Evolutionary conservation across 306 rosid species (phyloP), one percentile per base, ranked within the genome.

Genomic region (Cotoneaster glaucophyllus): DNA sequence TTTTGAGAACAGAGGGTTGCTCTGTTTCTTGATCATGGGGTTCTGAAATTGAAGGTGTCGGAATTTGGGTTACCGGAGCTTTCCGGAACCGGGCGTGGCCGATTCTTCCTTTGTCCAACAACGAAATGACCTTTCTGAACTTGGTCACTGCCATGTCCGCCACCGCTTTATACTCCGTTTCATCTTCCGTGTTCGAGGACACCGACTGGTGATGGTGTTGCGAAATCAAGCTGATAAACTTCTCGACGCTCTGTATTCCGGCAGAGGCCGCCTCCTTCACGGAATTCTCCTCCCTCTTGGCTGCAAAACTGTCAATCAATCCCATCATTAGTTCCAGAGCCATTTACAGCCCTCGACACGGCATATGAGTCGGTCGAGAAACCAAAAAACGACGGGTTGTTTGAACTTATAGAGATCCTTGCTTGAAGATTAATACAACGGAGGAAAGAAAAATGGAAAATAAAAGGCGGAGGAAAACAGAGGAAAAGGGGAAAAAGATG

Each of bases 81-180:
- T 83, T 86, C 81, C 96, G 74, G 74, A 90, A 93, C 21, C 98
- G 96, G 43, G 98, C 98, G 29, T 90, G 98, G 11, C 97, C 98
- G 4, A 77, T 77, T 82, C 90, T 69, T 9, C 85, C 85, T 41
- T 64, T 81, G 34, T 87, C 91, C 4, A 87, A 85, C 21, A 88
- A 78, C 13, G 93, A 86, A 78, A 93, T 87, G 4, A 93, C 91
- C 89, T 82, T 90, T 57, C 43, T 86, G 88, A 93, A 93, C 75
- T 79, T 86, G 69, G 70, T 81, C 28, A 93, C 90, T 0, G 96
- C 94, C 63, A 82, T 77, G 68, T 90, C 89, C 2, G 93, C 89
- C n/a, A 83, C 78, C 0, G 78, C 81, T 44, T 57, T 82, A n/a
- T 79, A 66, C 24, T 84, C 87, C 1, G 83, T 57, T 26, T 5